Percentiles rank a stretch among this genome's conserved stretches.
phyloP scores from a whole-genome alignment of 2,329 filamentous ascomycete species.

The Amauroascus verrucosus region DNA sequence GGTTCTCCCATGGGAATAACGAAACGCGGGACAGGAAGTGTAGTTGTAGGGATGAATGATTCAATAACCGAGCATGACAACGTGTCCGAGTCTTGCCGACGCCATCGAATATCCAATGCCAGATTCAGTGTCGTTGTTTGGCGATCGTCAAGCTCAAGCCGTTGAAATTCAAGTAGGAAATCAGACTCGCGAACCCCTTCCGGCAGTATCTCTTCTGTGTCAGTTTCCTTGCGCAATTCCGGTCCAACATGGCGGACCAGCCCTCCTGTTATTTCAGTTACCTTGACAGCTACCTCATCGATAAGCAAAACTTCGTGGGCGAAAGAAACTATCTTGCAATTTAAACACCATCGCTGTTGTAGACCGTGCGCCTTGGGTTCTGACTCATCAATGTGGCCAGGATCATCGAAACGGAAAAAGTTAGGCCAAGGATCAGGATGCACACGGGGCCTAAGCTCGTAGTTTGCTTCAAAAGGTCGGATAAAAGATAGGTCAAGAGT shows the following conservation, averaged over 20 bases:
- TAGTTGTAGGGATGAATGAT: conserved; percentile 50
- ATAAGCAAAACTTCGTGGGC: conserved; percentile 53
- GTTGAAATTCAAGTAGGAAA: conserved; percentile 66
- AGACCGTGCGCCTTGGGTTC: conserved; percentile 48
- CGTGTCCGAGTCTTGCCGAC: conserved; percentile 38
- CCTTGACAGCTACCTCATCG: conserved; percentile 54
- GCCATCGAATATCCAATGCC: conserved; percentile 67
- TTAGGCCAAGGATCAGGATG: conserved; percentile 76
- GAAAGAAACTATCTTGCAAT: conserved; percentile 63
- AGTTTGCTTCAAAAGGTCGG: conserved; percentile 82
- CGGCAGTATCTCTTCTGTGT: conserved; percentile 43
- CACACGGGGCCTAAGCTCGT: conserved; percentile 71
- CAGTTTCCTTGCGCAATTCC: conserved; percentile 25
- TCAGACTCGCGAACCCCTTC: conserved; percentile 60
- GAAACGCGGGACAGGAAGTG: conserved; percentile 67
- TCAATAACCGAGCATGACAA: conserved; percentile 10
- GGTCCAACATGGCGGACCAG: conserved; percentile 46
- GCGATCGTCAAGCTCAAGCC: conserved; percentile 70
- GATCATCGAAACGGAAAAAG: conserved; percentile 54
- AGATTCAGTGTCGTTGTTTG: conserved; percentile 64
- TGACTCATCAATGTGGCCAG: conserved; percentile 15
- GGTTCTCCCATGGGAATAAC: conserved; percentile 75
- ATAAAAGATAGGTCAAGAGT: conserved; percentile 61
- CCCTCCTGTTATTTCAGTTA: conserved; percentile 52
- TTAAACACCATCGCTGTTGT: conserved; percentile 69